Conservation (phyloP, 768 basidiomycete genomes). For the Mycena maculata region DNA sequence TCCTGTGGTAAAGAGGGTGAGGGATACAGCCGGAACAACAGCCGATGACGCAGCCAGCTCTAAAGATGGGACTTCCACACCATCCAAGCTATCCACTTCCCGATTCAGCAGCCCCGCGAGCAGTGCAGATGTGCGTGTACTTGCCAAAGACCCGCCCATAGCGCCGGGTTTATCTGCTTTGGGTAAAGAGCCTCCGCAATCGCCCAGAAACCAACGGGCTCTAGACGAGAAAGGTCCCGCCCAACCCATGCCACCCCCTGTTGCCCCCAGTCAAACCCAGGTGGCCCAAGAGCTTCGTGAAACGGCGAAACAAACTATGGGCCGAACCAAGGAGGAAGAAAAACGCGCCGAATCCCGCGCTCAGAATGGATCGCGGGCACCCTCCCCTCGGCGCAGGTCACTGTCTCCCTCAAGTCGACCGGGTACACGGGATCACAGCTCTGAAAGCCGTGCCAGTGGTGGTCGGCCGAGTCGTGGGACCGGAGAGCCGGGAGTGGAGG, state of each 20-base stretch:
- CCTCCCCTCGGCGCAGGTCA: constrained; percentile 73
- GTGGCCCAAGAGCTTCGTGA: constrained; percentile 85
- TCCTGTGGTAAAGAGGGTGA: constrained; percentile 33
- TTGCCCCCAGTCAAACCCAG: constrained; percentile 79
- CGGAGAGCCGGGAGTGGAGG: constrained; percentile 61
- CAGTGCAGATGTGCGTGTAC: constrained; percentile 34
- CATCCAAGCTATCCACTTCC: constrained; percentile 35
- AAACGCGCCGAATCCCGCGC: constrained; percentile 54
- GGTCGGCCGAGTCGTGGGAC: constrained; percentile 67
- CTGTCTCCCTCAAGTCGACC: constrained; percentile 74
- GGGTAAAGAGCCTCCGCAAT: constrained; percentile 48
- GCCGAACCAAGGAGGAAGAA: constrained; percentile 59
- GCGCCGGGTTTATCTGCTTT: constrained; percentile 23
- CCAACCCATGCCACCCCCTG: constrained; percentile 82
- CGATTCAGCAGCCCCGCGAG: constrained; percentile 43
- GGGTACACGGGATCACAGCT: constrained; percentile 76
- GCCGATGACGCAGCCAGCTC: constrained; percentile 39
- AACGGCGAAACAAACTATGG: constrained; percentile 77
- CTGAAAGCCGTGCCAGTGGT: constrained; percentile 78
- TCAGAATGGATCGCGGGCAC: constrained; percentile 63
- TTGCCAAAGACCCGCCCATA: constrained; percentile 15
- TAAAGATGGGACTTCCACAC: constrained; percentile 37
- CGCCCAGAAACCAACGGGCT: constrained; percentile 52
- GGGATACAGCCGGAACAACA: constrained; percentile 35
- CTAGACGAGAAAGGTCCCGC: constrained; percentile 53